Base-by-base conservation (phyloP, 805 yeast genomes). In the Kuraishia cidri region DNA sequence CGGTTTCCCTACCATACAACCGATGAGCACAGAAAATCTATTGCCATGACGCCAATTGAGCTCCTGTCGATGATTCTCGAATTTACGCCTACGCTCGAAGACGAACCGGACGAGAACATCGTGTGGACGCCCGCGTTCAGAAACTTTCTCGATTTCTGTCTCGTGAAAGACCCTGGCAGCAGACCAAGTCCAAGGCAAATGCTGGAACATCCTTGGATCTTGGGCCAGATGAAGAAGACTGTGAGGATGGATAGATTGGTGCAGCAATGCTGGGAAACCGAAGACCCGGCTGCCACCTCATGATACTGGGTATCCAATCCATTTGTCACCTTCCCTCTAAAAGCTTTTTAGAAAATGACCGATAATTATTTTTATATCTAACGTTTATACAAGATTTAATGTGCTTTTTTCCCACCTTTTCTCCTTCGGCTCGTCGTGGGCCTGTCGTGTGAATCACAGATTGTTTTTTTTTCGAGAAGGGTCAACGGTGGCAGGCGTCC, bases 111-210 rank as follows among this genome's bases (percentile, higher is more conserved):
- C 12, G 78, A 72, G 35, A 83, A 76, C 18, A 83, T 90, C 29
- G 59, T 55, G 35, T 90, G 98, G 98, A 66, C 86, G 5, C 72
- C 71, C 12, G 69, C 90, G 10, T 87, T 92, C 56, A 78, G 85
- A 49, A 84, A 79, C 37, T 92, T 92, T 44, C 66, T 92, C 26
- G 72, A 72, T 32, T 81, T 79, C 45, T 85, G 95, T 47, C 61
- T 92, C 37, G 84, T 73, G 40, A 90, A 87, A 46, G 84, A 85
- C 39, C 75, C 85, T 26, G 69, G 64, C 20, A 79, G 79, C 40
- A 64, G 98, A 36, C 96, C 97, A 8, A 75, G 88, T 31, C 98
- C 98, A 6, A 67, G 92, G 45, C 96, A 92, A 52, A 83, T 92
- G 90, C 65, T 92, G 30, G 69, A 64, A 33, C 98, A 92, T 61